Base-by-base conservation (phyloP, 179 eudicot genomes). In the Silene coronaria region DNA sequence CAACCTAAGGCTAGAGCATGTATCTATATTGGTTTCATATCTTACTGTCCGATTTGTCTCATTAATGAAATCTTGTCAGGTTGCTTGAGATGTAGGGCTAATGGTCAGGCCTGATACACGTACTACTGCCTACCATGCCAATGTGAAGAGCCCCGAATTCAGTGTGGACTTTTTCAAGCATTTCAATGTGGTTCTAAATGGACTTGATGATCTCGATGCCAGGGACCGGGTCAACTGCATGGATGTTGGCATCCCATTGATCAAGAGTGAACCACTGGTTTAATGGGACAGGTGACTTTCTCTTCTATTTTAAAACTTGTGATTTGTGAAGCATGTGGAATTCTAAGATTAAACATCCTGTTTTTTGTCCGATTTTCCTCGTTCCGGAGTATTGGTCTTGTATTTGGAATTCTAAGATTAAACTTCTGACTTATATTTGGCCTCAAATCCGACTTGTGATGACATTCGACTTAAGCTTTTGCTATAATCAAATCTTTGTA, bases 241-340 rank as follows among this genome's bases (percentile, higher is more conserved):
- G 86, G 98, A 97, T 32, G 94, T 91, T 72, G 93, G 85, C 79
- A 86, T 90, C 34, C 97, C 98, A 22, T 76, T 94, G 82, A 86
- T 94, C 62, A 97, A 94, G 84, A 94, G 98, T 80, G 98, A 57
- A 94, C 97, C 36, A 92, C 98, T 51, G 98, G 98, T 19, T 94
- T 94, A 85, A 85, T 94, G 70, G 98, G 98, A 32, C 98, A 94
- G 98, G 98, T 94, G 78, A 78, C 38, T 17, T 9, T 85, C 71
- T 24, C 21, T 27, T 24, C 21, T 27, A 22, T 14, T 30, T 10
- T 17, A 13, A 23, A 42, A 46, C 23, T 14, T 32, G 12, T 6
- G 27, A 42, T 9, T 5, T 19, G 53, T 13, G 12, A 27, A 19
- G 57, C 24, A 61, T 57, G 24, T 76, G 65, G 26, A 30, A 64